Evolutionary conservation across 805 yeast species (phyloP).

Genomic region (Sporopachydermia lactativora): DNA sequence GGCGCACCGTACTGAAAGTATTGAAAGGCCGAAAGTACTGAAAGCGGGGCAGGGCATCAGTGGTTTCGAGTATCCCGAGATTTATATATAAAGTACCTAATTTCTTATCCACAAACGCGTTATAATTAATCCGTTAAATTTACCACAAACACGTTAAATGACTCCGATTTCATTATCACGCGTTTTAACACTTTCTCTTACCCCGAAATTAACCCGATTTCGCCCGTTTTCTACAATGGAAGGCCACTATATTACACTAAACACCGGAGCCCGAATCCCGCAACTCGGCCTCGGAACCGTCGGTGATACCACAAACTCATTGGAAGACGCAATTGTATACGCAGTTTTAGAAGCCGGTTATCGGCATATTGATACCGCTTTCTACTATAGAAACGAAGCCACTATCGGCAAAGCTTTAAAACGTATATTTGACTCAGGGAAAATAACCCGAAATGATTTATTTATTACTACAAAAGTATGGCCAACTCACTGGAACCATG

Average conservation of each 20-base stretch:
- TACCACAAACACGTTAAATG: no score
- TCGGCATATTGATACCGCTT: conserved; percentile 70
- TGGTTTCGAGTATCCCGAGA: no score
- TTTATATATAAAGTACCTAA: no score
- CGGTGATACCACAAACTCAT: conserved; percentile 36
- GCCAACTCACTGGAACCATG: conserved; percentile 34
- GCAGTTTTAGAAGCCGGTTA: conserved; percentile 54
- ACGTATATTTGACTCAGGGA: conserved; percentile 35
- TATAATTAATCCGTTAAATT: no score
- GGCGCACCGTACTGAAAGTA: no score
- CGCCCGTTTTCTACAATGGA: neutral
- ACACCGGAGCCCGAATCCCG: conserved; percentile 54
- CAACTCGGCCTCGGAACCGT: conserved; percentile 63
- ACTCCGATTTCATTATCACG: no score
- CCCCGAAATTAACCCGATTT: no score
- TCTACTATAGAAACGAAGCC: conserved; percentile 49
- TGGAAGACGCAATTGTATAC: conserved; percentile 34
- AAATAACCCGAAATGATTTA: conserved; percentile 47
- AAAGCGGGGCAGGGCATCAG: no score
- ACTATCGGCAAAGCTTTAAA: conserved; percentile 20
- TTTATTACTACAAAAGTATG: conserved; percentile 64
- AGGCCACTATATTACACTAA: conserved; percentile 26
- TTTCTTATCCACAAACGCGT: no score
- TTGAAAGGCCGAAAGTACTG: no score
- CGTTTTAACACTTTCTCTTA: no score